These are phyloP conservation scores for Catunica adiposa DNA, from an alignment of 2,329 filamentous ascomycete genomes.

Conservation along the genomic window DNA sequence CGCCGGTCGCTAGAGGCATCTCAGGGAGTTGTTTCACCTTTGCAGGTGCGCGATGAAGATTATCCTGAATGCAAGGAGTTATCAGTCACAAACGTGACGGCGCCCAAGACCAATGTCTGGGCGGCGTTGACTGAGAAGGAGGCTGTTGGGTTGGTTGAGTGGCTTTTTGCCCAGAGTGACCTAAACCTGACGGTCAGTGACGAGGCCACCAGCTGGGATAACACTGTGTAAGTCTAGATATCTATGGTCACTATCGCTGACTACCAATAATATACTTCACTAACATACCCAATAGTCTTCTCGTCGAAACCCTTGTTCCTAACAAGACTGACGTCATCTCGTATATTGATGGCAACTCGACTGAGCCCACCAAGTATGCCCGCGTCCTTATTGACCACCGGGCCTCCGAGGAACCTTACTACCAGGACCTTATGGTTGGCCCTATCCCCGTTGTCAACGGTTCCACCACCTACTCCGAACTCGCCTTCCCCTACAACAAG, in stretches of 20 bases:
- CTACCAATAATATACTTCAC: not conserved
- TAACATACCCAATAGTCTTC: conserved; percentile 2
- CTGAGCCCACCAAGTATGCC: conserved; percentile 27
- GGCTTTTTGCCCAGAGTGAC: conserved; percentile 26
- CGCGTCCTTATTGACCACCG: conserved; percentile 30
- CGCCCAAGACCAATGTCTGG: conserved; percentile 28
- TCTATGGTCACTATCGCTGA: not conserved
- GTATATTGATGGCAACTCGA: conserved; percentile 25
- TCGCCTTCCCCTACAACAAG: conserved; percentile 29
- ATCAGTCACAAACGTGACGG: conserved; percentile 17
- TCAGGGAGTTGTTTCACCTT: not conserved
- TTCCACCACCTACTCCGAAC: conserved; percentile 23
- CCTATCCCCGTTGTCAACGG: conserved; percentile 27
- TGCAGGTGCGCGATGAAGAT: not conserved
- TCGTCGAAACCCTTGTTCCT: conserved; percentile 28
- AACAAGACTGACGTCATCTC: conserved; percentile 32
- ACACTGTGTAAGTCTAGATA: conserved; percentile 22
- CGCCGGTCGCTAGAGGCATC: conserved; percentile 9
- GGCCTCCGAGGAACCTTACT: conserved; percentile 26
- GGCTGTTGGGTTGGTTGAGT: conserved; percentile 28
- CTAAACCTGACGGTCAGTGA: conserved; percentile 29
- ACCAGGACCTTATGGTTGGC: conserved; percentile 33
- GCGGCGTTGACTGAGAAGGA: conserved; percentile 23
- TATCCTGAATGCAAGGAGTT: conserved; percentile 11
- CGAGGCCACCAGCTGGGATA: conserved; percentile 26